A percentile compares a stretch with the other conserved stretches of the same genome.
These are phyloP conservation scores for Penicillium vulpinum DNA, from an alignment of 2,329 filamentous ascomycete species.

Conservation along the genomic window DNA sequence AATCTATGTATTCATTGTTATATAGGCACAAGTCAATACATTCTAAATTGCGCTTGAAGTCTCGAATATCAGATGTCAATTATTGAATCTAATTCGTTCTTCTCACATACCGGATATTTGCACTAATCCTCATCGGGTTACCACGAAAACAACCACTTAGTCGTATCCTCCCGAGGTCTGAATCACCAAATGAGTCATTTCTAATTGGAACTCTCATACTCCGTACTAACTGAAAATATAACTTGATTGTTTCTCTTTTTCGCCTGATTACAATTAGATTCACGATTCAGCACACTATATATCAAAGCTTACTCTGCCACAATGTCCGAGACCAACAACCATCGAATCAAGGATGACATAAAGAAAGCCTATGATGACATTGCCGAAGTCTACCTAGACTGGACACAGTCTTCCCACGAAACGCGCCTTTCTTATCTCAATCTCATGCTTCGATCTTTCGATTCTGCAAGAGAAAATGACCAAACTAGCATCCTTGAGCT, in stretches of 20 bases:
- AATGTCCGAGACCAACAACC: background rate
- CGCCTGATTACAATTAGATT: no score
- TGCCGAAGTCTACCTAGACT: conserved; percentile 38
- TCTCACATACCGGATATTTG: background rate
- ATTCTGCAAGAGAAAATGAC: background rate
- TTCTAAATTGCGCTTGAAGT: background rate
- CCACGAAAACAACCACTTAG: background rate
- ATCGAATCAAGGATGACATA: conserved; percentile 15
- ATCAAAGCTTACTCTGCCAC: background rate
- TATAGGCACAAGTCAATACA: background rate
- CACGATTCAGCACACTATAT: background rate
- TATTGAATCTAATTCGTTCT: background rate
- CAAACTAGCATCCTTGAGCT: conserved; percentile 37
- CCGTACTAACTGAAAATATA: background rate
- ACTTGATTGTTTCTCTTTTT: background rate
- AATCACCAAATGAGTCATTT: background rate
- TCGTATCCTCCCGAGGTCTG: background rate
- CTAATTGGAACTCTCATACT: no score
- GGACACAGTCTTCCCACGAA: conserved; percentile 31
- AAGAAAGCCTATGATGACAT: conserved; percentile 40
- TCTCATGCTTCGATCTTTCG: conserved; percentile 27
- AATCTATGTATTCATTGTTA: background rate
- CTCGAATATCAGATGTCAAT: background rate
- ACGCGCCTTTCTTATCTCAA: conserved; percentile 35
- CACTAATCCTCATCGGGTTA: background rate